Evolutionary conservation across 2,329 filamentous ascomycete genomes (phyloP).

Genomic region (Didymella exigua): DNA sequence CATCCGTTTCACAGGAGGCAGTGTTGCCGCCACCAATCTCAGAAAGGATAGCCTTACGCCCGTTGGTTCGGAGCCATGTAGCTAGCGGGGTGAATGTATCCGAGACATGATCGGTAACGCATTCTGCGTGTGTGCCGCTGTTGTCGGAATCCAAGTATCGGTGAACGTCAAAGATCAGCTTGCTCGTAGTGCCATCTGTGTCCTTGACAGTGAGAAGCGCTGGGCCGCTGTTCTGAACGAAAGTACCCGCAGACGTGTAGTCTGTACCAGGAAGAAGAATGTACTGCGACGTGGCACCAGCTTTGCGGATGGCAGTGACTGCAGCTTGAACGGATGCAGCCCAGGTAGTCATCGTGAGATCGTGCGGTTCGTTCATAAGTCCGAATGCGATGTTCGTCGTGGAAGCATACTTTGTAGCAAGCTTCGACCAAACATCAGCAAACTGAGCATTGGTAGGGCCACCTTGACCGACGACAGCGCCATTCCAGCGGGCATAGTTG

Average conservation of each 20-base stretch:
- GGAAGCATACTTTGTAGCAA: conserved; percentile 62
- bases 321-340: conserved; percentile 65
- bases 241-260: conserved; percentile 52
- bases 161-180: conserved; percentile 56
- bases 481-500: conserved; percentile 63
- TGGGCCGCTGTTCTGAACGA: conserved; percentile 44
- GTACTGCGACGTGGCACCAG: conserved; percentile 66
- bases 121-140: conserved; percentile 44
- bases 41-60: conserved; percentile 48
- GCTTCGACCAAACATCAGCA: conserved; percentile 61
- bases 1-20: conserved; percentile 38
- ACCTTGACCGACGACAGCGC: conserved; percentile 68
- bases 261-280: conserved; percentile 69
- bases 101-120: conserved; percentile 37
- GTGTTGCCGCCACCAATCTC: conserved; percentile 52
- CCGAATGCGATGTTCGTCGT: conserved; percentile 65
- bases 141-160: conserved; percentile 51
- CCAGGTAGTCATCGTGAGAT: conserved; percentile 62
- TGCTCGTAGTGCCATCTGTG: conserved; percentile 62
- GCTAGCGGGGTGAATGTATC: conserved; percentile 45
- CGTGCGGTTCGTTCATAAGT: conserved; percentile 72
- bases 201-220: conserved; percentile 62
- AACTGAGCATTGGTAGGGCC: conserved; percentile 66
- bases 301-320: conserved; percentile 68
- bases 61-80: conserved; percentile 46